Conservation (phyloP, 805 yeast species). For the Candida schatavii region DNA sequence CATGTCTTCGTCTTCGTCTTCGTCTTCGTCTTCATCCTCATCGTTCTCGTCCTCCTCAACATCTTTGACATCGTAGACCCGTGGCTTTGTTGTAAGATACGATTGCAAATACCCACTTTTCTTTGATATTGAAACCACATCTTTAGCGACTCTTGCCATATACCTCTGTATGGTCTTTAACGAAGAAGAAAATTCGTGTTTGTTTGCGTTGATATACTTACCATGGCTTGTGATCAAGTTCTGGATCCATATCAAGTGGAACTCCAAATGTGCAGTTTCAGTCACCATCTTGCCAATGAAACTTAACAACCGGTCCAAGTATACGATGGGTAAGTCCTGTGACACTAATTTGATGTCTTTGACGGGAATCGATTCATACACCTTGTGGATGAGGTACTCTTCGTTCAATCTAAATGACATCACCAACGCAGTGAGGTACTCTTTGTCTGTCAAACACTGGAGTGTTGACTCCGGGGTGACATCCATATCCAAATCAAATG, state of each 20-base stretch:
- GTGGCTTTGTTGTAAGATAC: conserved; percentile 40
- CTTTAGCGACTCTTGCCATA: conserved; percentile 70
- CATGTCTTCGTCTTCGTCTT: conserved; percentile 20
- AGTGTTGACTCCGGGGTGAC: conserved; percentile 78
- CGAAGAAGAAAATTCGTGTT: conserved; percentile 59
- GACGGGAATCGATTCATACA: conserved; percentile 72
- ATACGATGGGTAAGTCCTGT: conserved; percentile 71
- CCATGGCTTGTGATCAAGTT: conserved; percentile 73
- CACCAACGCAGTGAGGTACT: conserved; percentile 73
- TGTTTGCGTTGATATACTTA: conserved; percentile 59
- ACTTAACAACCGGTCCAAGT: conserved; percentile 61
- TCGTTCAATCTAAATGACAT: conserved; percentile 96
- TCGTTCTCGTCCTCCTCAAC: conserved; percentile 15
- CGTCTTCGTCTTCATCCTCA: conserved; percentile 26
- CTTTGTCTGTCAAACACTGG: conserved; percentile 56
- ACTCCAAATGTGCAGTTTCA: conserved; percentile 82
- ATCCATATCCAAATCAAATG: conserved; percentile 90
- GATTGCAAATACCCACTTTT: conserved; percentile 53
- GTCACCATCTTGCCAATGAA: conserved; percentile 67
- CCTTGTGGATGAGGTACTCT: conserved; percentile 61
- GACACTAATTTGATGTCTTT: conserved; percentile 66
- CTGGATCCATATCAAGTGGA: conserved; percentile 78
- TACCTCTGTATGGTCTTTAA: conserved; percentile 74
- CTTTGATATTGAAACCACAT: conserved; percentile 53
- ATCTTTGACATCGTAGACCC: conserved; percentile 18